Evolutionary conservation across 305 asterid genomes (phyloP), one percentile per base, ranked within the genome.

Genomic region (Plantago lanceolata): DNA sequence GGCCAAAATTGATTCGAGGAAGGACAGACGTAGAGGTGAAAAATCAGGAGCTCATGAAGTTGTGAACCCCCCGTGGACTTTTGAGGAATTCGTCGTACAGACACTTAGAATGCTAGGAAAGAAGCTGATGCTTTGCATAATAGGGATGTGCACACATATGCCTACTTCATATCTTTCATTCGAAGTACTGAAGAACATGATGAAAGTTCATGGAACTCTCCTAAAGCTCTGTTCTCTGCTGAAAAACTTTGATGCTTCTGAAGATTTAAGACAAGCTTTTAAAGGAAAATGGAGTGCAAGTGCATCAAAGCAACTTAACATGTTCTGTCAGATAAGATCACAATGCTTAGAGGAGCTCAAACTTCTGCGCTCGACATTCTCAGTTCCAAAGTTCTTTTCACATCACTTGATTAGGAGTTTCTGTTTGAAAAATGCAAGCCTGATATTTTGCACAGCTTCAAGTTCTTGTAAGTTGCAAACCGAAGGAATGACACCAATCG

Each of bases 391-490:
- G 5, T 13, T 73, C 9, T 14, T 5, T 0, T 64, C 58, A 0
- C 5, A 28, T 13, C 12, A 43, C 29, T 0, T 21, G 4, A 73
- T 87, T 40, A 61, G 31, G 65, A 60, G 47, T 24, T 82, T 83
- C 52, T 82, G 85, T 73, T 62, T 85, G 50, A 9, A 67, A 60
- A 59, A 60, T 53, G 85, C 96, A 0, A 29, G 59, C 28, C 63
- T 86, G 26, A 63, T 84, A 0, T 86, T 88, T 60, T 85, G 93
- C 68, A 89, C 96, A 8, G 88, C 82, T 61, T 84, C 93, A 16
- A 81, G 84, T 75, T 75, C 96, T 0, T 48, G 72, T 1, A 84
- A 75, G 31, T 57, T 89, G 76, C 74, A 71, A 33, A 57, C 57
- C 0, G 67, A 60, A 35, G 73, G 67, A 19, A 73, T 67, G 80